A percentile compares a stretch with the other conserved stretches of the same genome.
Conservation (phyloP, 192 early-diverging fungal genomes). For the Irineochytrium annulatum region DNA sequence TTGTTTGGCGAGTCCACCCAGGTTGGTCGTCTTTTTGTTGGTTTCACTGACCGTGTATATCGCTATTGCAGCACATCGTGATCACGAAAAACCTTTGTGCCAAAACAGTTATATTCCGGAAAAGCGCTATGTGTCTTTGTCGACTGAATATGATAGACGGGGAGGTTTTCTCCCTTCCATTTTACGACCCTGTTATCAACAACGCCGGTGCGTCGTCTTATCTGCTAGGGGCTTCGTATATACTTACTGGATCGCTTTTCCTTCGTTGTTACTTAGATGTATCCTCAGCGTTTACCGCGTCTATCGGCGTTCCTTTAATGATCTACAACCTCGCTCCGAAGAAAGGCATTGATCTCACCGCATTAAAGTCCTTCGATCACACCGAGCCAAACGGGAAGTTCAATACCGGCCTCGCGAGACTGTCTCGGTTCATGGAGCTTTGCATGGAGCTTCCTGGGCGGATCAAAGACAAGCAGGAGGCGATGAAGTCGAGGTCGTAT, state of each 20-base stretch:
- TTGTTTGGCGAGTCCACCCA: not conserved
- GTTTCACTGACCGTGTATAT: too few relatives aligned
- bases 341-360: slow-evolving; percentile 38
- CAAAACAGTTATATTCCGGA: not conserved
- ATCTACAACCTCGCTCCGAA: slow-evolving; percentile 58
- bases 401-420: slow-evolving; percentile 23
- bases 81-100: not conserved
- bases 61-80: slow-evolving; percentile 1
- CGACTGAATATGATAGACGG: slow-evolving; percentile 60
- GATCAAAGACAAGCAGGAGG: not conserved
- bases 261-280: too few relatives aligned
- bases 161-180: slow-evolving; percentile 59
- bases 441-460: not conserved
- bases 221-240: not conserved
- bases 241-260: too few relatives aligned
- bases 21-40: not conserved
- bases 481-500: not conserved
- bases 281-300: too few relatives aligned
- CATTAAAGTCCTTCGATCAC: slow-evolving; percentile 8
- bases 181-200: slow-evolving; percentile 52
- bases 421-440: slow-evolving; percentile 39
- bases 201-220: slow-evolving; percentile 20
- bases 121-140: slow-evolving; percentile 49
- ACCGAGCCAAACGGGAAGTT: slow-evolving; percentile 12
- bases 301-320: slow-evolving; percentile 39